Evolutionary conservation across 164 flowering plant genomes (phyloP).

Genomic region (Nelumbo lutea): DNA sequence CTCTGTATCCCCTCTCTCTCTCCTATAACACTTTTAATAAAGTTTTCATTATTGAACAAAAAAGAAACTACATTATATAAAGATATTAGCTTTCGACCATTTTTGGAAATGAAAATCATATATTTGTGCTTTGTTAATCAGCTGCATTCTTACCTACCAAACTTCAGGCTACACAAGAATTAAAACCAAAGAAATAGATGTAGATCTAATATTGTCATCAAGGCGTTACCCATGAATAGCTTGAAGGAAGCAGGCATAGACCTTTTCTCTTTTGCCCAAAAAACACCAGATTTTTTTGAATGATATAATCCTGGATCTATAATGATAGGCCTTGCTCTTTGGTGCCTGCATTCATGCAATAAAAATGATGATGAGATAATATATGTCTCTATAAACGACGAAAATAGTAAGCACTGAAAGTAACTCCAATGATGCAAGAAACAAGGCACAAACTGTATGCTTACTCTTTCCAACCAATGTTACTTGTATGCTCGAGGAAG

Average conservation of each 20-base stretch:
- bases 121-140: too few relatives aligned
- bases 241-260: constrained; percentile 79
- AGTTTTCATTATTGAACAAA: too few relatives aligned
- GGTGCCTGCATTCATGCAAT: constrained; percentile 35
- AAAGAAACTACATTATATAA: too few relatives aligned
- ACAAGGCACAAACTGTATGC: constrained; percentile 18
- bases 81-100: too few relatives aligned
- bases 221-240: constrained; percentile 55
- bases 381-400: neutral
- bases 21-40: too few relatives aligned
- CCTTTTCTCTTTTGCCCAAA: constrained; percentile 77
- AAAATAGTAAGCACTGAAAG: neutral
- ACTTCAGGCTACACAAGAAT: too few relatives aligned
- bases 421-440: neutral
- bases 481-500: constrained; percentile 83
- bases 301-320: constrained; percentile 86
- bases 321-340: constrained; percentile 75
- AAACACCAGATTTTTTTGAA: constrained; percentile 66
- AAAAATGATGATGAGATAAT: constrained; percentile 5
- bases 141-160: too few relatives aligned
- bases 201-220: neutral
- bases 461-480: constrained; percentile 92
- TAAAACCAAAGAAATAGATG: neutral
- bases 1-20: too few relatives aligned
- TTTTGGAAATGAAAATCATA: too few relatives aligned